These are phyloP conservation scores for Starmera dryadoides DNA, from an alignment of 805 yeast species.

Conservation along the genomic window DNA sequence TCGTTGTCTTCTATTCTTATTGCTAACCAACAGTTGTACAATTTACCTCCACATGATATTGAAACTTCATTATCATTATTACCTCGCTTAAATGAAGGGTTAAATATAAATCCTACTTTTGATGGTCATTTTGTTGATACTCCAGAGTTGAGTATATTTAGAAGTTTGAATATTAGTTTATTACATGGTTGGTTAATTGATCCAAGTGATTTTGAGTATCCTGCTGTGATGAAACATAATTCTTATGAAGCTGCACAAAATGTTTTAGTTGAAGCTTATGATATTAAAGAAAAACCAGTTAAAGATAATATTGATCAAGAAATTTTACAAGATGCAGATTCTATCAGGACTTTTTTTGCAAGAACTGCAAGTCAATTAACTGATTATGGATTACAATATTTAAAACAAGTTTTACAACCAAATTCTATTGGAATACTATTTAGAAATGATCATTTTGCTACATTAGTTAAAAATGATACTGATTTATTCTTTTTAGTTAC, in stretches of 20 bases:
- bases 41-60: slow-evolving; percentile 24
- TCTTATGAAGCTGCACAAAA: slow-evolving; percentile 59
- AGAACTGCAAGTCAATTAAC: slow-evolving; percentile 74
- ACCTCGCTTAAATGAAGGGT: slow-evolving; percentile 63
- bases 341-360: slow-evolving; percentile 43
- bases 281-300: slow-evolving; percentile 19
- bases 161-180: slow-evolving; percentile 49
- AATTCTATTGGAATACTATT: slow-evolving; percentile 67
- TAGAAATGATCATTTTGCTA: slow-evolving; percentile 84
- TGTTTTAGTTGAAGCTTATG: slow-evolving; percentile 40
- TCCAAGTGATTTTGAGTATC: slow-evolving; percentile 28
- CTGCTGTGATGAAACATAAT: slow-evolving; percentile 29
- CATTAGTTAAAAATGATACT: slow-evolving; percentile 44
- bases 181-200: slow-evolving; percentile 84
- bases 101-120: slow-evolving; percentile 66
- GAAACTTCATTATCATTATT: slow-evolving; percentile 43
- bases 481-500: slow-evolving; percentile 62
- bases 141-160: slow-evolving; percentile 49
- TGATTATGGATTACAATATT: slow-evolving; percentile 45
- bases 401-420: slow-evolving; percentile 37
- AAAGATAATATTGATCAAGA: slow-evolving; percentile 19
- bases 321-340: slow-evolving; percentile 25
- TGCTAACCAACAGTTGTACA: slow-evolving; percentile 22
- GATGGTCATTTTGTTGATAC: slow-evolving; percentile 51
- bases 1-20: slow-evolving; percentile 42